Base-by-base conservation (phyloP, 345 rosid genomes). In the sweet orange (Citrus sinensis) region DNA sequence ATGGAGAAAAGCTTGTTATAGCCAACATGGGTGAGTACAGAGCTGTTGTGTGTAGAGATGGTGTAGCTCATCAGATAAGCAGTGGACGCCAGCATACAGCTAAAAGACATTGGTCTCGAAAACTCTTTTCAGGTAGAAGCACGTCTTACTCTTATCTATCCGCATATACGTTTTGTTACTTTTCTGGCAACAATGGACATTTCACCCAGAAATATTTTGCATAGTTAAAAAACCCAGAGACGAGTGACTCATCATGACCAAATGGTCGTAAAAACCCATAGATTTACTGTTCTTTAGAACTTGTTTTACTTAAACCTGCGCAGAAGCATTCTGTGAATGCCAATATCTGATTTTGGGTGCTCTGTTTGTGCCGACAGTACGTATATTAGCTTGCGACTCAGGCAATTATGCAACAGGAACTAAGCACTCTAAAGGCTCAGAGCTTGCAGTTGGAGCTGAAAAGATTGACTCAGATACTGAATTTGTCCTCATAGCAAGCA, bases 401-500 rank as follows among this genome's bases (percentile, higher is more conserved):
- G 81, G 76, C 65, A 80, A 80, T 46, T 46, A 13, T 74, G 67
- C 68, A 79, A 75, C 77, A 9, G 79, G 79, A 24, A 63, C 40
- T 6, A 78, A 80, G 79, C 78, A 76, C 2, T 34, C 46, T 0
- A 82, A 77, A 79, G 66, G 82, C 27, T 81, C 83, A 20, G 89
- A 88, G 80, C 80, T 88, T 22, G 70, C 72, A 0, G 78, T 93
- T 19, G 79, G 84, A 5, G 60, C 85, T 35, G 85, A 88, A 69
- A 89, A 77, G 67, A 83, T 92, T 1, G 85, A 83, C 39, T 56
- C 88, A 4, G 79, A 85, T 63, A 89, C 90, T 13, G 96, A 93
- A 72, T 93, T 93, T 75, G 71, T 92, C 73, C 86, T 93, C 49
- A 79, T 93, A 32, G 98, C 91, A 71, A 91, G 90, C 89, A 82